Evolutionary conservation across 2,329 filamentous ascomycete genomes (phyloP).

Genomic region (Verticillium alfalfae): DNA sequence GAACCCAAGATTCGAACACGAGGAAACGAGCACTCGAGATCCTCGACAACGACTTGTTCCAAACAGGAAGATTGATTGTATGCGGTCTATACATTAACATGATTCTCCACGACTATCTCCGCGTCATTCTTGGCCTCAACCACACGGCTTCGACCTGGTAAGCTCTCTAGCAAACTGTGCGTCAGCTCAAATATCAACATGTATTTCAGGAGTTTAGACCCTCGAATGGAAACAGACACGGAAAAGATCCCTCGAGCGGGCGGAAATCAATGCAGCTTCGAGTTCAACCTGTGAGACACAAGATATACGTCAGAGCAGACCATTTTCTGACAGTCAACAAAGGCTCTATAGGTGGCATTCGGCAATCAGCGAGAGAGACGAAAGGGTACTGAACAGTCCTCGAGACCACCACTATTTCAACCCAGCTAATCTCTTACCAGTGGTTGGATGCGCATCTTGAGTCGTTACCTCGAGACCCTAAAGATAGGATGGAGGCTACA

Average conservation of each 20-base stretch:
- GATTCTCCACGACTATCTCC: constrained; percentile 31
- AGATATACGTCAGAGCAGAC: not conserved
- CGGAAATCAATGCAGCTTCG: constrained; percentile 10
- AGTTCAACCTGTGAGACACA: constrained; percentile 21
- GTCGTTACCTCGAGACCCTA: constrained; percentile 8
- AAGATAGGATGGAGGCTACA: constrained; percentile 1
- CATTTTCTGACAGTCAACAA: not conserved
- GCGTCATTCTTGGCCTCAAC: constrained; percentile 41
- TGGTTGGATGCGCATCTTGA: constrained; percentile 20
- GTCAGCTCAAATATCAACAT: not conserved
- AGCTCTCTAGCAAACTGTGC: not conserved
- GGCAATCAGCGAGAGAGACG: constrained; percentile 22
- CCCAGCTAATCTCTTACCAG: not conserved
- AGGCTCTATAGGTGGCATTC: constrained; percentile 26
- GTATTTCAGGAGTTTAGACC: constrained; percentile 34
- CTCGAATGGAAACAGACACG: constrained; percentile 27
- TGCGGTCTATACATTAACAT: constrained; percentile 53
- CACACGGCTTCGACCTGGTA: constrained; percentile 21
- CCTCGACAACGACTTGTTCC: constrained; percentile 32
- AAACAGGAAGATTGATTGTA: constrained; percentile 36
- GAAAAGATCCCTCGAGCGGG: constrained; percentile 17
- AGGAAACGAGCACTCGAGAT: constrained; percentile 28
- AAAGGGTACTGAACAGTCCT: constrained; percentile 3
- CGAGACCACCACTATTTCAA: too few species aligned
- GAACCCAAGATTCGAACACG: not conserved